Evolutionary conservation across 345 rosid genomes (phyloP).

Genomic region (Eucalyptus leucophloia): DNA sequence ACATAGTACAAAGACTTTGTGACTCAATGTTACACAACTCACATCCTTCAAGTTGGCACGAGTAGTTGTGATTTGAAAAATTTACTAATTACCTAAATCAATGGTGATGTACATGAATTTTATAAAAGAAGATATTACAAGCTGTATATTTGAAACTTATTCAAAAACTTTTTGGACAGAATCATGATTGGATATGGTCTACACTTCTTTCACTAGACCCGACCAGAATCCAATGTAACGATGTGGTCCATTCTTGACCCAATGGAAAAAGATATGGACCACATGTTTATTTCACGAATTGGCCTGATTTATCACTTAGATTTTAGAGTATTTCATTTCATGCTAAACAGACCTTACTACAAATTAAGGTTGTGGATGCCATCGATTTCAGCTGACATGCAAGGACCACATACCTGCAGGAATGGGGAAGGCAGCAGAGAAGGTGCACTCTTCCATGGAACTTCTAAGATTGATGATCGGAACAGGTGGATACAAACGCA

Average conservation of each 20-base stretch:
- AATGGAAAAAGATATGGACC: neutral
- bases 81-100: neutral
- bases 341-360: neutral
- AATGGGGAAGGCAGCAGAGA: constrained; percentile 3
- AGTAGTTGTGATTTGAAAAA: neutral
- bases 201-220: neutral
- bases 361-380: neutral
- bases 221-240: neutral
- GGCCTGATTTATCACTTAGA: neutral
- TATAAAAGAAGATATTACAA: neutral
- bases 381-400: neutral
- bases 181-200: neutral
- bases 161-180: neutral
- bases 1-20: neutral
- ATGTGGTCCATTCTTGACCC: neutral
- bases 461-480: neutral
- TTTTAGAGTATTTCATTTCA: neutral
- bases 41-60: neutral
- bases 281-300: neutral
- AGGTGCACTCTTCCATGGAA: constrained; percentile 9
- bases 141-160: neutral
- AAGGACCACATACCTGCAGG: neutral
- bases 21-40: neutral
- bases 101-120: neutral
- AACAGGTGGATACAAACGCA: constrained; percentile 6